Percentiles rank a stretch among this genome's conserved stretches.
phyloP scores from a whole-genome alignment of 2,329 filamentous ascomycete genomes.

The Lasiodiplodia hormozganensis region DNA sequence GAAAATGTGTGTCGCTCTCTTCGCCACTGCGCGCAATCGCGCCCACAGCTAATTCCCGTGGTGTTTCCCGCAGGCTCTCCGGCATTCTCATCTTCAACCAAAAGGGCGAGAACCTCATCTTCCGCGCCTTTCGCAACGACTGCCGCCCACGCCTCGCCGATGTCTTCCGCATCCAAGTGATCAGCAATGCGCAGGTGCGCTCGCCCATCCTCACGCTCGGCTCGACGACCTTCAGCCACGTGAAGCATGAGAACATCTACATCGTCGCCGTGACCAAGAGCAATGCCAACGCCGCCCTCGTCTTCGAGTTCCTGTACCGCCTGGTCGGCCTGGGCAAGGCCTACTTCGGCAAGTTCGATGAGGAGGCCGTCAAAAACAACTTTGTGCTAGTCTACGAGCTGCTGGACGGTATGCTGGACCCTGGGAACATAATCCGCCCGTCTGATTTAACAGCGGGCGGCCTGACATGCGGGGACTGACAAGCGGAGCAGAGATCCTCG shows the following conservation, averaged over 20 bases:
- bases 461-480: slow-evolving; percentile 3
- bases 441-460: neutral
- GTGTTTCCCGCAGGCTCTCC: slow-evolving; percentile 74
- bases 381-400: slow-evolving; percentile 99
- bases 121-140: slow-evolving; percentile 97
- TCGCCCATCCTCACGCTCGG: slow-evolving; percentile 97
- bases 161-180: slow-evolving; percentile 99
- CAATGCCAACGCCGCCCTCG: slow-evolving; percentile 96
- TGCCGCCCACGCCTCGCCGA: slow-evolving; percentile 96
- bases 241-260: slow-evolving; percentile 99
- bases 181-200: slow-evolving; percentile 96
- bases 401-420: slow-evolving; percentile 72
- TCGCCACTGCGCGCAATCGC: slow-evolving; percentile 11
- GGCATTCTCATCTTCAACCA: slow-evolving; percentile 99
- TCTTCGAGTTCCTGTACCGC: slow-evolving; percentile 97
- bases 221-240: slow-evolving; percentile 98
- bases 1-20: slow-evolving; percentile 26
- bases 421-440: neutral
- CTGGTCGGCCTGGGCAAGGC: slow-evolving; percentile 88
- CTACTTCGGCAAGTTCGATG: slow-evolving; percentile 99
- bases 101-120: slow-evolving; percentile 99
- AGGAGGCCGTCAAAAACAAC: slow-evolving; percentile 99
- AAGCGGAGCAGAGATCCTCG: slow-evolving; percentile 78
- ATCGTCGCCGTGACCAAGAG: slow-evolving; percentile 97
- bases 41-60: slow-evolving; percentile 13